These are phyloP conservation scores for Orbilia ellipsospora DNA, from an alignment of 2,329 filamentous ascomycete species.

Conservation along the genomic window DNA sequence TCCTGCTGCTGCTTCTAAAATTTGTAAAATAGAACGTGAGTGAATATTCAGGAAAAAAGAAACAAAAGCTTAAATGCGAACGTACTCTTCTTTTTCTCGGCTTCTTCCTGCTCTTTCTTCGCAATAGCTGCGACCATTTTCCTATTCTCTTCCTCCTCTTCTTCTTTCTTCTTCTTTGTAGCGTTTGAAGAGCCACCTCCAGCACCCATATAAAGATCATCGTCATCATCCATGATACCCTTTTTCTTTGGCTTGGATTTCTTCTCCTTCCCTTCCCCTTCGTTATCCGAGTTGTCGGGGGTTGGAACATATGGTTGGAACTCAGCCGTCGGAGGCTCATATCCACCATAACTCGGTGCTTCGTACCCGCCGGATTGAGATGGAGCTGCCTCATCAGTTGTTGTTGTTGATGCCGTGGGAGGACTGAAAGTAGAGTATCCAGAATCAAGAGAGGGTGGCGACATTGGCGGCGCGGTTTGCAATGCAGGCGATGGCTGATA, in stretches of 20 bases:
- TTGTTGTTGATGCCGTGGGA: slow-evolving; percentile 4
- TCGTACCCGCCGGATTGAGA: slow-evolving; percentile 60
- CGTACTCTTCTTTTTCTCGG: slow-evolving; percentile 68
- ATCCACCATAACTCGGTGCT: slow-evolving; percentile 60
- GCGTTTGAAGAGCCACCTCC: slow-evolving; percentile 64
- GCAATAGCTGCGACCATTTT: slow-evolving; percentile 87
- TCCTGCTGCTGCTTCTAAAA: slow-evolving; percentile 25
- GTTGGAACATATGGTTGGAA: slow-evolving; percentile 65
- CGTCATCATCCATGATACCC: slow-evolving; percentile 84
- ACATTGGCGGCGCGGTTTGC: slow-evolving; percentile 32
- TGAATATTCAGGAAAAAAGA: slow-evolving; percentile 58
- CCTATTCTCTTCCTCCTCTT: slow-evolving; percentile 80
- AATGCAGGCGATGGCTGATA: slow-evolving; percentile 39
- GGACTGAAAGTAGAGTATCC: slow-evolving; percentile 23
- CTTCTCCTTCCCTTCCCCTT: slow-evolving; percentile 67
- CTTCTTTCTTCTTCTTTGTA: slow-evolving; percentile 70
- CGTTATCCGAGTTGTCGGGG: slow-evolving; percentile 66
- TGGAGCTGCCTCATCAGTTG: slow-evolving; percentile 59
- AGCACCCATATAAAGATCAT: slow-evolving; percentile 64
- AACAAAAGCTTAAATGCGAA: slow-evolving; percentile 59
- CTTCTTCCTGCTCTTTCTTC: slow-evolving; percentile 69
- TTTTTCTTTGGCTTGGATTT: slow-evolving; percentile 77
- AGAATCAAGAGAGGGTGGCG: slow-evolving; percentile 39
- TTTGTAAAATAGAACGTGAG: slow-evolving; percentile 62
- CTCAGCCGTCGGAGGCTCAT: slow-evolving; percentile 67